Evolutionary conservation across 495 filamentous ascomycete genomes (phyloP).

Genomic region (Neurospora sp.): DNA sequence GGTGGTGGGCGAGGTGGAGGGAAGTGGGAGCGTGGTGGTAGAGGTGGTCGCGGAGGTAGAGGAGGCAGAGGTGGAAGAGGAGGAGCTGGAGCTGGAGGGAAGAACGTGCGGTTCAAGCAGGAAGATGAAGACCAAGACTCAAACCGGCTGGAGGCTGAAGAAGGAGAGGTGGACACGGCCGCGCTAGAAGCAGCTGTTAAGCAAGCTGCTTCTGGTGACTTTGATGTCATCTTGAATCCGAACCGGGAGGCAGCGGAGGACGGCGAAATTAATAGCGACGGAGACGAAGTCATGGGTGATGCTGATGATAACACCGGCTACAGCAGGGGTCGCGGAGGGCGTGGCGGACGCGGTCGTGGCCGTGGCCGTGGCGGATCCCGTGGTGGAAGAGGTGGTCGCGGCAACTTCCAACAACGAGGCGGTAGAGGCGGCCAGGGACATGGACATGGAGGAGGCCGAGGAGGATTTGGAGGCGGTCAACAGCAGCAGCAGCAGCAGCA

Average conservation of each 20-base stretch:
- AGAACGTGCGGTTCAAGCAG: slow-evolving; percentile 4
- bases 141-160: background rate
- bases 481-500: background rate
- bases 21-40: background rate
- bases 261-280: slow-evolving; percentile 15
- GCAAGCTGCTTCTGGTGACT: background rate
- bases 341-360: background rate
- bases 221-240: background rate
- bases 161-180: slow-evolving; percentile 12
- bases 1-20: background rate
- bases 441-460: background rate
- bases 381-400: background rate
- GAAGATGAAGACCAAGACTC: background rate
- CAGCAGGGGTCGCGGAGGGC: background rate
- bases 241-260: slow-evolving; percentile 7
- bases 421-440: background rate
- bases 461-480: background rate
- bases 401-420: background rate
- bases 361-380: background rate
- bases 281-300: slow-evolving; percentile 4
- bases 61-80: background rate
- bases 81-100: background rate
- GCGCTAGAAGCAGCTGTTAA: background rate
- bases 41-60: slow-evolving; percentile 1
- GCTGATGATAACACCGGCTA: background rate